Evolutionary conservation across 192 early-diverging fungal species (phyloP).

Genomic region (Obelidium mucronatum): DNA sequence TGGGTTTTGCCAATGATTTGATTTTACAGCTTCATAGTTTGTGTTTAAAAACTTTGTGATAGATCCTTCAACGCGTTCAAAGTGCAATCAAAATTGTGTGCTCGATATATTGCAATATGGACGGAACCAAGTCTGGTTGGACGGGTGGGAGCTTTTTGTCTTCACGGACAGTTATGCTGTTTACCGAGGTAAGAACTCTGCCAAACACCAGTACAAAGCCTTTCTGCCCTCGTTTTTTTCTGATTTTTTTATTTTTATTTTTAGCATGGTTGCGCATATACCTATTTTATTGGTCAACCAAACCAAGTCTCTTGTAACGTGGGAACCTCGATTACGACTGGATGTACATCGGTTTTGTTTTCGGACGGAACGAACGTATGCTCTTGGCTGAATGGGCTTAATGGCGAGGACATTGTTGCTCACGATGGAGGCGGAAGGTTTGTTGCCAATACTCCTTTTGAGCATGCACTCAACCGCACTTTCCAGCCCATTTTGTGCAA

Average conservation of each 20-base stretch:
- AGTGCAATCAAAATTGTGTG: constrained; percentile 20
- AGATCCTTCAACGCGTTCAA: constrained; percentile 21
- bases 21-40: not conserved
- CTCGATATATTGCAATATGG: constrained; percentile 26
- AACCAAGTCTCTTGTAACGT: constrained; percentile 12
- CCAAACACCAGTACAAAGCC: too few relatives aligned
- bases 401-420: too few relatives aligned
- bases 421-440: too few relatives aligned
- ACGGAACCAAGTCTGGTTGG: constrained; percentile 29
- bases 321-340: too few relatives aligned
- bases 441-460: too few relatives aligned
- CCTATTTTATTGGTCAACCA: constrained; percentile 42
- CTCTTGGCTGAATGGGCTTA: too few relatives aligned
- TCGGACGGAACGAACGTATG: too few relatives aligned
- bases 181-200: constrained; percentile 42
- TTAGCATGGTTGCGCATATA: not conserved
- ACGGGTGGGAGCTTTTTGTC: constrained; percentile 43
- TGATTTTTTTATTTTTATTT: constrained; percentile 24
- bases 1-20: not conserved
- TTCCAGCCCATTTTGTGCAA: not conserved
- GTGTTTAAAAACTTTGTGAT: not conserved
- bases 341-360: too few relatives aligned
- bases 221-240: too few relatives aligned
- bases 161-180: constrained; percentile 42
- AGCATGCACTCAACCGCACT: not conserved